A percentile compares a stretch with the other conserved stretches of the same genome.
phyloP scores from a whole-genome alignment of 331 rosid genomes.

The Phaseolus coccineus region DNA sequence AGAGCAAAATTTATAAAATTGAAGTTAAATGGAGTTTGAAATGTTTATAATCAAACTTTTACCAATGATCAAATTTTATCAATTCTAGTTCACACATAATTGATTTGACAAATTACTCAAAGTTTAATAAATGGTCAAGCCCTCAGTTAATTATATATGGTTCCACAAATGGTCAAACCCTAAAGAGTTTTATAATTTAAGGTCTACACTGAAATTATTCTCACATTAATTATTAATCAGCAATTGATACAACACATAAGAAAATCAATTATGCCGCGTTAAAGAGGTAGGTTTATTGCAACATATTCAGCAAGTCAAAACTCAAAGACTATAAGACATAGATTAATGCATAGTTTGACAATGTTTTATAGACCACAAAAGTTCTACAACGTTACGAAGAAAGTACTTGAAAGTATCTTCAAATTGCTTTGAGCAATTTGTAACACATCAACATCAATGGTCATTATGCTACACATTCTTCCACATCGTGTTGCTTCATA shows the following conservation, averaged over 20 bases:
- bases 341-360: not conserved
- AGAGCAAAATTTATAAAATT: too few species aligned
- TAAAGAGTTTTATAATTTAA: not conserved
- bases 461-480: not conserved
- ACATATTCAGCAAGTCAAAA: constrained; percentile 7
- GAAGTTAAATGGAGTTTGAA: too few species aligned
- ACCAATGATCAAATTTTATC: too few species aligned
- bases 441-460: not conserved
- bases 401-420: constrained; percentile 38
- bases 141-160: not conserved
- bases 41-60: too few species aligned
- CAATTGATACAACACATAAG: too few species aligned
- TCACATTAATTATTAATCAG: not conserved
- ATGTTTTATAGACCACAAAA: not conserved
- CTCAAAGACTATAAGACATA: not conserved
- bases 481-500: not conserved
- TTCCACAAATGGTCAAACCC: not conserved
- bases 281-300: not conserved
- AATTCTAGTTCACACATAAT: too few species aligned
- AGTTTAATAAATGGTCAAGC: too few species aligned
- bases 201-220: not conserved
- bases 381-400: constrained; percentile 29
- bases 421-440: not conserved
- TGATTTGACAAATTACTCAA: too few species aligned
- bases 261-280: not conserved